Conservation (phyloP, 1,284 basidiomycete genomes). For the Cutaneotrichosporon arboriforme region DNA sequence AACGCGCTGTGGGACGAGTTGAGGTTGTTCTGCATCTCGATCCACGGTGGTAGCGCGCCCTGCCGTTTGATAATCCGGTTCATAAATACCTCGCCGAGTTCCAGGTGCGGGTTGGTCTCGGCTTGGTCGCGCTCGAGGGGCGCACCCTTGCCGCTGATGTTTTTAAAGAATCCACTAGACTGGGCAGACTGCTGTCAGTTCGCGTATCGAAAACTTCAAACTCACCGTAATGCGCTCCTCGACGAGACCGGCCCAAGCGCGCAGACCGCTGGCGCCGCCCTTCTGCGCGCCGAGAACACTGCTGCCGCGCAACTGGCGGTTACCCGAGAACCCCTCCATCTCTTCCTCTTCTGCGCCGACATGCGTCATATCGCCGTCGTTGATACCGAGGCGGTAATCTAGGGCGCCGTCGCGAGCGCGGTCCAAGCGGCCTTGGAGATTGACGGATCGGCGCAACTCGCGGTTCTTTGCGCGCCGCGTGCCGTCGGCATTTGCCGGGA, state of each 20-base stretch:
- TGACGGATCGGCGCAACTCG: conserved; percentile 55
- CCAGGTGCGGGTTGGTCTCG: conserved; percentile 73
- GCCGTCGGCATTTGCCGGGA: conserved; percentile 51
- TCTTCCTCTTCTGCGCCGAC: conserved; percentile 16
- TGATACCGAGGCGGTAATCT: conserved; percentile 58
- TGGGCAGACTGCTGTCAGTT: conserved; percentile 28
- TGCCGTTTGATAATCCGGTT: conserved; percentile 81
- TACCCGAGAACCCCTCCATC: conserved; percentile 54
- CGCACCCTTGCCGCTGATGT: conserved; percentile 68
- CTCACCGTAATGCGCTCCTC: conserved; percentile 67
- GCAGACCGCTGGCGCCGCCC: conserved; percentile 52
- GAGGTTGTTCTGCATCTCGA: conserved; percentile 70
- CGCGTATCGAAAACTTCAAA: background rate
- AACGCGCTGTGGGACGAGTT: conserved; percentile 59
- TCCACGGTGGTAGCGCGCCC: conserved; percentile 83
- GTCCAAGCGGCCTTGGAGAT: conserved; percentile 57
- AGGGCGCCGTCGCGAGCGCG: conserved; percentile 65
- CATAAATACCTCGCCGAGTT: conserved; percentile 61
- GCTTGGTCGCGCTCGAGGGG: conserved; percentile 60
- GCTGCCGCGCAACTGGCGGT: conserved; percentile 52
- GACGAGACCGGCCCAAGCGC: conserved; percentile 67
- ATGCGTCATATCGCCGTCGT: conserved; percentile 51
- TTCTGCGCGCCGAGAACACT: conserved; percentile 39
- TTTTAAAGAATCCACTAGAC: conserved; percentile 62
- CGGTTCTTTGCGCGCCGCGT: conserved; percentile 54